Evolutionary conservation across 306 rosid genomes (phyloP).

Genomic region (Vigna hirtella): DNA sequence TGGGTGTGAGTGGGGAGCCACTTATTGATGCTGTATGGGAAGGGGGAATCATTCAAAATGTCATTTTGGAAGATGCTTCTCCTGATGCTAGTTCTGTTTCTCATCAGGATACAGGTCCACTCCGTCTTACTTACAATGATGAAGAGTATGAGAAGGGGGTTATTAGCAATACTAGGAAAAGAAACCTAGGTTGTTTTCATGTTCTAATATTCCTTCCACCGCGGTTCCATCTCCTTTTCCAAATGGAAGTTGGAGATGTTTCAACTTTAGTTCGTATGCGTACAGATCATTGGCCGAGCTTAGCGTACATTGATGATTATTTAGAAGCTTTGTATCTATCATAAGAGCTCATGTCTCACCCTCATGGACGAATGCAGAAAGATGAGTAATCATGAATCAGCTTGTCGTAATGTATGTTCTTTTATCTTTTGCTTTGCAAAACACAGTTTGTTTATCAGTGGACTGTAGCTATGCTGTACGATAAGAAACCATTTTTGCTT

Average conservation of each 20-base stretch:
- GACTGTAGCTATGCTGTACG: constrained; percentile 18
- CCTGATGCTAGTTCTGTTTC: constrained; percentile 47
- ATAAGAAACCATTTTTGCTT: constrained; percentile 9
- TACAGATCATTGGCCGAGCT: constrained; percentile 98
- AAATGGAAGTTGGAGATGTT: constrained; percentile 87
- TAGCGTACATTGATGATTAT: constrained; percentile 95
- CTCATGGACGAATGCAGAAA: constrained; percentile 28
- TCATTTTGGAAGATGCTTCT: constrained; percentile 74
- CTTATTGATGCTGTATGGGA: constrained; percentile 70
- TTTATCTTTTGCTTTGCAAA: constrained; percentile 1
- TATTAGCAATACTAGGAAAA: constrained; percentile 51
- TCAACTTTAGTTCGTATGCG: constrained; percentile 91
- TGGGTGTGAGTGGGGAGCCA: constrained; percentile 82
- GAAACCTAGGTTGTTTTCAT: constrained; percentile 72
- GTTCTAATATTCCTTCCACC: constrained; percentile 95
- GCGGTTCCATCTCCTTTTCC: constrained; percentile 93
- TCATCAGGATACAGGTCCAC: constrained; percentile 63
- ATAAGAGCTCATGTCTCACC: constrained; percentile 43
- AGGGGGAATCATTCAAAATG: constrained; percentile 69
- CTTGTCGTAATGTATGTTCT: constrained; percentile 68
- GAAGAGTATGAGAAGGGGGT: constrained; percentile 59
- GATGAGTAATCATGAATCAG: constrained; percentile 69
- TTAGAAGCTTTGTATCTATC: constrained; percentile 87
- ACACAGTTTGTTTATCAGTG: constrained; percentile 6
- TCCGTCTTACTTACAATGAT: constrained; percentile 72